Evolutionary conservation across 192 early-diverging fungal species (phyloP).

Genomic region (Coemansia sp.): DNA sequence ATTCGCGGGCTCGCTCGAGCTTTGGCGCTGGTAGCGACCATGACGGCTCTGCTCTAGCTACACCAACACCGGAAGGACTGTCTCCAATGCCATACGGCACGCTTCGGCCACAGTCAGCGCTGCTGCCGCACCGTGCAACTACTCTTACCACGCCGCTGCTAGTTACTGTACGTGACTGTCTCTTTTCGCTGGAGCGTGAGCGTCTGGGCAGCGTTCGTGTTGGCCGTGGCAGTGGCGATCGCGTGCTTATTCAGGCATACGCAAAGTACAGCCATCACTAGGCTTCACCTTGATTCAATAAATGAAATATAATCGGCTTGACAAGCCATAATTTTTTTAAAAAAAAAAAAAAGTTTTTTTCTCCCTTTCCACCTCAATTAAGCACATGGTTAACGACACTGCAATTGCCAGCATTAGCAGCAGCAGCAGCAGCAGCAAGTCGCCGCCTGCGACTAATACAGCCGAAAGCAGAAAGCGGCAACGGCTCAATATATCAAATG

Average conservation of each 20-base stretch:
- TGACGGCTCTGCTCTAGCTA: constrained; percentile 17
- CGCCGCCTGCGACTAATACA: not conserved
- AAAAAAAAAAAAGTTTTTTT: too few species aligned
- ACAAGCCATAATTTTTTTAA: too few species aligned
- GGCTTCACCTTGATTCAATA: constrained; percentile 1
- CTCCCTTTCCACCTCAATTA: too few species aligned
- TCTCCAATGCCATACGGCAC: not conserved
- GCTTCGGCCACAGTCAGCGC: not conserved
- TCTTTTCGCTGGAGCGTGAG: constrained; percentile 75
- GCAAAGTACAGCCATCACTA: constrained; percentile 15
- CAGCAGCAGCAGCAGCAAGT: not conserved
- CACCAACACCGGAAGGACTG: constrained; percentile 20
- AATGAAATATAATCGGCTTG: not conserved
- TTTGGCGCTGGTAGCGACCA: constrained; percentile 26
- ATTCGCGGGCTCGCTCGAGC: constrained; percentile 33
- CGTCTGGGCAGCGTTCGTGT: constrained; percentile 39
- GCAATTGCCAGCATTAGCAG: too few species aligned
- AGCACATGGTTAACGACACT: too few species aligned
- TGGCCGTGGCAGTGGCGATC: constrained; percentile 40
- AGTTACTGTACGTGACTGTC: constrained; percentile 70
- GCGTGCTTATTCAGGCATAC: constrained; percentile 43
- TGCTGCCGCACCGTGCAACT: constrained; percentile 29
- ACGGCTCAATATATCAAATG: constrained; percentile 12
- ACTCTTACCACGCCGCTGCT: constrained; percentile 45
- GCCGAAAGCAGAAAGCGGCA: constrained; percentile 2